Evolutionary conservation across 208 protist genomes (phyloP).

Genomic region (Cochliopodium minus): DNA sequence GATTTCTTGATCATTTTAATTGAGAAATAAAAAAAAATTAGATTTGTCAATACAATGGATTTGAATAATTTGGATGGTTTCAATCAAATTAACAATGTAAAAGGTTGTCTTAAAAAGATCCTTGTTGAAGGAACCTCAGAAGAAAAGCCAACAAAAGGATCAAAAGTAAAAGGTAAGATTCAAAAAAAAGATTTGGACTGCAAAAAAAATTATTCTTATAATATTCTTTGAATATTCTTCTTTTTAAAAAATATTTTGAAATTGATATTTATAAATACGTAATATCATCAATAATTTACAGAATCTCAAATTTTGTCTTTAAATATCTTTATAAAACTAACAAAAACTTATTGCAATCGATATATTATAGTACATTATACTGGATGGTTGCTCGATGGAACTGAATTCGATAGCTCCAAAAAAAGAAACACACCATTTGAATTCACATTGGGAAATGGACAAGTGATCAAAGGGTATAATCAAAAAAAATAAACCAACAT

Average conservation of each 20-base stretch:
- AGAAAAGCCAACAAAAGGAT: slow-evolving; percentile 39
- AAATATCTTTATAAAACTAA: neutral
- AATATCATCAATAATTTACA: neutral
- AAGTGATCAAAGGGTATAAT: slow-evolving; percentile 56
- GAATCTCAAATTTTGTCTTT: neutral
- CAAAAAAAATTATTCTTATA: neutral
- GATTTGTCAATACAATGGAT: neutral
- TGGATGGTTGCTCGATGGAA: slow-evolving; percentile 52
- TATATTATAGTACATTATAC: slow-evolving; percentile 64
- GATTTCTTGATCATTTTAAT: neutral
- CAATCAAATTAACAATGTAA: neutral
- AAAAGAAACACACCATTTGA: slow-evolving; percentile 54
- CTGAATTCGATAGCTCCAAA: slow-evolving; percentile 62
- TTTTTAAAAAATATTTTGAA: no score
- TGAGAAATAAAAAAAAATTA: neutral
- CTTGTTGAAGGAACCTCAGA: neutral
- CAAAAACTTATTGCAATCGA: neutral
- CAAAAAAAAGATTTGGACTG: neutral
- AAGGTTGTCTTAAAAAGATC: neutral
- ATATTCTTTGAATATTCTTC: neutral
- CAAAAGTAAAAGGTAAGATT: slow-evolving; percentile 30
- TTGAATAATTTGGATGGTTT: neutral
- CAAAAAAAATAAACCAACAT: no score
- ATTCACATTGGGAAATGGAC: slow-evolving; percentile 53
- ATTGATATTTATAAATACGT: no score